Evolutionary conservation across 805 yeast species (phyloP), one percentile per base, ranked within the genome.

Genomic region (Kodamaea leandrae): DNA sequence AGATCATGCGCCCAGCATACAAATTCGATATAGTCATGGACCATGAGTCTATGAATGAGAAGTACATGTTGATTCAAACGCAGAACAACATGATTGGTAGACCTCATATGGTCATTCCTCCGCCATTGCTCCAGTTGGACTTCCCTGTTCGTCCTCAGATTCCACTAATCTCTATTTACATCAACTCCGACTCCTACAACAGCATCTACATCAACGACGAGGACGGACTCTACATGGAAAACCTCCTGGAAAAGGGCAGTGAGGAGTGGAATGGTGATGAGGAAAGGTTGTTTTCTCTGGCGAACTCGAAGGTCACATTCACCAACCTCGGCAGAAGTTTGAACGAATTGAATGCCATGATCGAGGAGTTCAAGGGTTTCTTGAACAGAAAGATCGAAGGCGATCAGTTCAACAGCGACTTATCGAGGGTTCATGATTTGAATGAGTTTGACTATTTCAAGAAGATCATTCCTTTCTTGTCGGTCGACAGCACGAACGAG

Each of bases 321-420:
- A 46, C 57, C 9, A 59, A 56, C 30, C 50, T 74, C 24, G 82
- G 81, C 8, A 69, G 71, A 41, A 63, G 77, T 6, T 50, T 79
- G 38, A 74, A 71, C 49, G 85, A 78, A 49, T 75, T 80, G 73
- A 71, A 72, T 42, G 23, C 43, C 3, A 56, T 66, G 30, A 72
- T 76, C 16, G 64, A 66, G 10, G 80, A 76, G 49, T 74, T 74
- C 52, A 76, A 72, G 47, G 39, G 45, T 4, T 76, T 65, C 44
- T 54, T 72, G 44, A 53, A 52, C 39, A 51, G 50, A 6, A 55
- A 61, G 36, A 60, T 63, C 32, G 64, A 59, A 28, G 39, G 50
- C 23, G 68, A 63, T 42, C 57, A 53, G 26, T 54, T 58, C 43
- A 49, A 44, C 35, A 42, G 36, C 21, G 44, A 45, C 32, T 35